Evolutionary conservation across 2,329 filamentous ascomycete species (phyloP).

Genomic region (Cadophora gregata): DNA sequence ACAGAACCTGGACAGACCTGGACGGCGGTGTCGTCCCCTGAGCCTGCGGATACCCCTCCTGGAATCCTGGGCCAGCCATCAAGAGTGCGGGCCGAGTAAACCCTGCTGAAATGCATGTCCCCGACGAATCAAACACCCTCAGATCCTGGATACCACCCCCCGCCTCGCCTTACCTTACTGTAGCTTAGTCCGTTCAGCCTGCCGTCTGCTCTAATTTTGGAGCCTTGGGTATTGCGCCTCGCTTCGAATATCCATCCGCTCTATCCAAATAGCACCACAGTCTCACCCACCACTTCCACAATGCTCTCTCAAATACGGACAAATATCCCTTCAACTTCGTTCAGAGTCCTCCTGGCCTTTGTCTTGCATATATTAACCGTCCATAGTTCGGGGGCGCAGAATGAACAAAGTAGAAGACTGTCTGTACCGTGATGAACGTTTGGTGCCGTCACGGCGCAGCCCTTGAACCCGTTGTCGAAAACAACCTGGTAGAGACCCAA

Average conservation of each 20-base stretch:
- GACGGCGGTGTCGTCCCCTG: conserved; percentile 5
- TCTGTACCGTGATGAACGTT: background rate
- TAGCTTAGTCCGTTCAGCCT: conserved; percentile 7
- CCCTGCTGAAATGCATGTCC: conserved; percentile 3
- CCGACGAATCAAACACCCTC: background rate
- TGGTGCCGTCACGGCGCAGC: background rate
- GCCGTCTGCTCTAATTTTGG: conserved; percentile 32
- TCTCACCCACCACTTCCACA: conserved; percentile 12
- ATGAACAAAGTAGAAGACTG: background rate
- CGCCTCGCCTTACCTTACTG: background rate
- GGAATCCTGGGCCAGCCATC: background rate
- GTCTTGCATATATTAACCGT: background rate
- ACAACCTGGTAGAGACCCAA: conserved; percentile 3
- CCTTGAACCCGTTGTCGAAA: background rate
- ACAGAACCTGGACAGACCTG: background rate
- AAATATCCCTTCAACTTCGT: conserved; percentile 1
- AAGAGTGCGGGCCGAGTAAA: conserved; percentile 4
- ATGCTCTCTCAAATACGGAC: conserved; percentile 9
- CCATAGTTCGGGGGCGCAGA: conserved; percentile 8
- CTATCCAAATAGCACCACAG: conserved; percentile 9
- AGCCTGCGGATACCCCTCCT: background rate
- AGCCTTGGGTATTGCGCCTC: conserved; percentile 26
- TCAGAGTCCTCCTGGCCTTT: background rate
- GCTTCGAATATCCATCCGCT: conserved; percentile 25
- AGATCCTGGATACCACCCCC: conserved; percentile 2